Percentiles rank a stretch among this genome's conserved stretches.
Conservation (phyloP, 768 basidiomycete genomes). For the Sutorius australiensis region DNA sequence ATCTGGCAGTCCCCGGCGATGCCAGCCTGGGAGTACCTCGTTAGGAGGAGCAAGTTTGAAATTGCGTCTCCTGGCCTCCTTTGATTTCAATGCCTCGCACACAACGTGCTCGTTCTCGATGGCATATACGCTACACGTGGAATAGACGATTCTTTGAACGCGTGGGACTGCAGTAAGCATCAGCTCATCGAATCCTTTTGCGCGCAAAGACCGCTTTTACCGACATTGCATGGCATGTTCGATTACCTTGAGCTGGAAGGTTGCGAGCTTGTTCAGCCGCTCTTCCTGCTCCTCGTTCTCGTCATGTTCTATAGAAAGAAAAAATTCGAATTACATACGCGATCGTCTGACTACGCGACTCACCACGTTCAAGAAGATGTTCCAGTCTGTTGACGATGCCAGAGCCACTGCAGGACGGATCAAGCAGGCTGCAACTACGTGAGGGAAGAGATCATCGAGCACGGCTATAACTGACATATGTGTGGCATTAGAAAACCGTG, state of each 20-base stretch:
- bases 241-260: slow-evolving; percentile 89
- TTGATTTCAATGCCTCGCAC: slow-evolving; percentile 61
- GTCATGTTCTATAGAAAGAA: slow-evolving; percentile 44
- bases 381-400: slow-evolving; percentile 90
- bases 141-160: slow-evolving; percentile 84
- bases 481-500: slow-evolving; percentile 61
- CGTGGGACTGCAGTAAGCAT: slow-evolving; percentile 55
- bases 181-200: slow-evolving; percentile 5
- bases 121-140: slow-evolving; percentile 93
- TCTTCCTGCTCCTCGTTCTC: slow-evolving; percentile 56
- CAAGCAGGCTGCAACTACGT: slow-evolving; percentile 60
- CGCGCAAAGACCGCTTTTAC: slow-evolving; percentile 24
- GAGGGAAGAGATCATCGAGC: not conserved
- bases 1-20: slow-evolving; percentile 67
- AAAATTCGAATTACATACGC: slow-evolving; percentile 4
- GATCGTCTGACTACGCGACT: slow-evolving; percentile 13
- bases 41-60: slow-evolving; percentile 67
- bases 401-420: slow-evolving; percentile 95
- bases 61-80: slow-evolving; percentile 54
- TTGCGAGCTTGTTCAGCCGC: slow-evolving; percentile 77
- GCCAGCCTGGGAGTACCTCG: slow-evolving; percentile 79
- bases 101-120: slow-evolving; percentile 94
- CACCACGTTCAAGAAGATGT: slow-evolving; percentile 74
- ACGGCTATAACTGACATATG: slow-evolving; percentile 67
- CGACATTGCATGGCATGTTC: slow-evolving; percentile 93